These are phyloP conservation scores for Scedosporium aurantiacum DNA, from an alignment of 2,329 filamentous ascomycete genomes.

Conservation along the genomic window DNA sequence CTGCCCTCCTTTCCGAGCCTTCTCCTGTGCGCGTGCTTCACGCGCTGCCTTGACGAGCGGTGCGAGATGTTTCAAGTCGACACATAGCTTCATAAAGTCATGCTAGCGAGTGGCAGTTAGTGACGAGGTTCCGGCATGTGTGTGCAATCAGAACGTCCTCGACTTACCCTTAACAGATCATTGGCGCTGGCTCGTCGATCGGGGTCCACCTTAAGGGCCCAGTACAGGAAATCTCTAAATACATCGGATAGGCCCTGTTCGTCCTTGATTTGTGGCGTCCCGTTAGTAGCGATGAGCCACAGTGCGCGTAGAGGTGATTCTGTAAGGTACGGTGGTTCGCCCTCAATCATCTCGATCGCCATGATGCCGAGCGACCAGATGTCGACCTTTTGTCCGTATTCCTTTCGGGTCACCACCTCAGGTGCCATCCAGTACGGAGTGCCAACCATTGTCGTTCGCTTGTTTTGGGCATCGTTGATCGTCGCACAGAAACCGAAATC, in stretches of 20 bases:
- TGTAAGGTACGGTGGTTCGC: slow-evolving; percentile 91
- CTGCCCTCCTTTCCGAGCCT: slow-evolving; percentile 46
- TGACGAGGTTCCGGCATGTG: not conserved
- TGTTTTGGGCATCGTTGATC: slow-evolving; percentile 93
- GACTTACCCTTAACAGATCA: slow-evolving; percentile 76
- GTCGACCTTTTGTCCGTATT: slow-evolving; percentile 96
- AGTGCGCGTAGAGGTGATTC: slow-evolving; percentile 87
- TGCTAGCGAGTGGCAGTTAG: slow-evolving; percentile 39
- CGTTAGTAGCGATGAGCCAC: slow-evolving; percentile 94
- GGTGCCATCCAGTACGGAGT: slow-evolving; percentile 99
- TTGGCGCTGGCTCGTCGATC: slow-evolving; percentile 94
- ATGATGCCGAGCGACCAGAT: slow-evolving; percentile 99
- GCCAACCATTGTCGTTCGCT: slow-evolving; percentile 97
- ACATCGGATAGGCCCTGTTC: slow-evolving; percentile 69
- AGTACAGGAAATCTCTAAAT: slow-evolving; percentile 84
- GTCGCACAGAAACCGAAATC: slow-evolving; percentile 99
- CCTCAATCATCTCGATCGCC: slow-evolving; percentile 99
- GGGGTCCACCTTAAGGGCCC: slow-evolving; percentile 91
- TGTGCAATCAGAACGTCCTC: not conserved
- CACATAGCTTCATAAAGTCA: slow-evolving; percentile 68
- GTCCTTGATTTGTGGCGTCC: slow-evolving; percentile 90
- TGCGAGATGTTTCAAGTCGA: slow-evolving; percentile 65
- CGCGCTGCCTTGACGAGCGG: slow-evolving; percentile 80
- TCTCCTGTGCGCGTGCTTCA: slow-evolving; percentile 76
- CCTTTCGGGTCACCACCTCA: slow-evolving; percentile 92